phyloP scores from a whole-genome alignment of 163 green algal species.

The Volvox carteri region DNA sequence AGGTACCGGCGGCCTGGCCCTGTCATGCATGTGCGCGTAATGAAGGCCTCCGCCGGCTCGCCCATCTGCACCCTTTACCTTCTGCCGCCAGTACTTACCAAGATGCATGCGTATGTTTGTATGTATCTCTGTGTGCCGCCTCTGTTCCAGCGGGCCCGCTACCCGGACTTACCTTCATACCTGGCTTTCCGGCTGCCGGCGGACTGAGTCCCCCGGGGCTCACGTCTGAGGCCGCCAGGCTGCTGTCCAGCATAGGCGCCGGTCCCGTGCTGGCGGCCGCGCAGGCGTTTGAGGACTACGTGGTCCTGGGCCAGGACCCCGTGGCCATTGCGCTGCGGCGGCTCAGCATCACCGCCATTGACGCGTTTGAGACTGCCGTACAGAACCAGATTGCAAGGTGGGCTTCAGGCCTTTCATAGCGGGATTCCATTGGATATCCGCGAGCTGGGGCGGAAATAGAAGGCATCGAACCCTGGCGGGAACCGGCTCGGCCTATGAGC shows the following conservation, averaged over 20 bases:
- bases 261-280: neutral
- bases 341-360: slow-evolving; percentile 24
- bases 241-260: neutral
- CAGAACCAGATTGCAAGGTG: neutral
- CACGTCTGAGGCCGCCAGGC: no score
- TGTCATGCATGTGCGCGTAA: neutral
- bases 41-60: neutral
- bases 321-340: slow-evolving; percentile 42
- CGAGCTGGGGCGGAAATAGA: no score
- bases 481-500: no score
- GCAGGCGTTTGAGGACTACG: neutral
- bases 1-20: neutral
- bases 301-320: slow-evolving; percentile 9
- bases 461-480: no score
- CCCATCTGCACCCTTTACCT: neutral
- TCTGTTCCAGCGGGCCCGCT: slow-evolving; percentile 19
- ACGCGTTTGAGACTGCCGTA: neutral
- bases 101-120: neutral
- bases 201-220: no score
- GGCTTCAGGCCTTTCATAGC: no score
- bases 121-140: no score
- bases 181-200: slow-evolving; percentile 11
- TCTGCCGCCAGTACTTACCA: neutral
- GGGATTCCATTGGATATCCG: no score
- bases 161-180: slow-evolving; percentile 38